phyloP scores from a whole-genome alignment of 140 eudicot genomes.

The Erigeron philadelphicus region DNA sequence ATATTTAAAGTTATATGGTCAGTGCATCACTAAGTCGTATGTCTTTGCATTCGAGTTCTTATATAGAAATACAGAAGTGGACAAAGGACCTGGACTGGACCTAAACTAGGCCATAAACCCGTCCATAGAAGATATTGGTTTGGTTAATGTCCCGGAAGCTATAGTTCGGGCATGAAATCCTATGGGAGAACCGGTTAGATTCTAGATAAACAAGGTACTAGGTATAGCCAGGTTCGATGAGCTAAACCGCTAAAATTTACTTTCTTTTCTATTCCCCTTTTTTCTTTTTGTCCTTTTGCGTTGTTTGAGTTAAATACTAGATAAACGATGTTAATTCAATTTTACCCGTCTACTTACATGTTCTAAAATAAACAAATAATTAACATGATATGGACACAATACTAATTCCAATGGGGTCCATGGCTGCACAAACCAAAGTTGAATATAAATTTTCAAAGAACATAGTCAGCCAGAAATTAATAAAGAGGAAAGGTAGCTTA shows the following conservation, averaged over 20 bases:
- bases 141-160: background rate
- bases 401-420: conserved; percentile 14
- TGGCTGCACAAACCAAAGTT: conserved; percentile 23
- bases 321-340: background rate
- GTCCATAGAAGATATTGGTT: background rate
- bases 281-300: background rate
- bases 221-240: background rate
- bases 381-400: conserved; percentile 21
- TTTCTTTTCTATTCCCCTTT: background rate
- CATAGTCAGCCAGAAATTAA: conserved; percentile 15
- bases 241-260: background rate
- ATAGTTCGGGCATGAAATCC: conserved; percentile 2
- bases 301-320: background rate
- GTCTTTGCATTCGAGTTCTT: conserved; percentile 6
- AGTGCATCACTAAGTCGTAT: background rate
- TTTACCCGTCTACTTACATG: conserved; percentile 6
- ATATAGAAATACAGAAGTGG: conserved; percentile 7
- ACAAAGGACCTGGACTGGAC: background rate
- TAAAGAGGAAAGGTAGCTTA: conserved; percentile 3
- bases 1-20: conserved; percentile 7
- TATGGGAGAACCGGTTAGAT: background rate
- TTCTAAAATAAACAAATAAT: background rate
- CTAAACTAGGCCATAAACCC: background rate
- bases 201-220: background rate
- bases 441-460: conserved; percentile 14